A percentile compares a stretch with the other conserved stretches of the same genome.
These are phyloP conservation scores for Hypseocharis bilobata DNA, from an alignment of 441 rosid species.

Conservation along the genomic window DNA sequence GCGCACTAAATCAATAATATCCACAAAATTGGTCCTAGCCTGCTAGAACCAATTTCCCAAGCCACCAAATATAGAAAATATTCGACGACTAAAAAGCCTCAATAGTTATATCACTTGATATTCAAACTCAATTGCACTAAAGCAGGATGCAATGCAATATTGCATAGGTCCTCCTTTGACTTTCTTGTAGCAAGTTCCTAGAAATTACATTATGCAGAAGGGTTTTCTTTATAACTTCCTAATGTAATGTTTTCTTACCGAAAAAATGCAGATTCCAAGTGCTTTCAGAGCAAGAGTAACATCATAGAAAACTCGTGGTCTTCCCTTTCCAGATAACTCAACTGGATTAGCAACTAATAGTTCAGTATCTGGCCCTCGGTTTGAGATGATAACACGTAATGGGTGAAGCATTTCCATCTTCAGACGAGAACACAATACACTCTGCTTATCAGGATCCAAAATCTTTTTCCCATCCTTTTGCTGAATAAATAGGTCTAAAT, in stretches of 20 bases:
- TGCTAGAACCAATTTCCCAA: too few relatives aligned
- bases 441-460: slow-evolving; percentile 55
- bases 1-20: too few relatives aligned
- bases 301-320: slow-evolving; percentile 77
- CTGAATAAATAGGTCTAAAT: slow-evolving; percentile 68
- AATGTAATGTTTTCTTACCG: slow-evolving; percentile 34
- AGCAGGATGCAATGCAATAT: too few relatives aligned
- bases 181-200: neutral
- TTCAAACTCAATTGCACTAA: neutral
- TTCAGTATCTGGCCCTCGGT: slow-evolving; percentile 74
- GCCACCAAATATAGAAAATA: too few relatives aligned
- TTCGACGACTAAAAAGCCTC: too few relatives aligned
- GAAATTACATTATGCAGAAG: slow-evolving; percentile 10
- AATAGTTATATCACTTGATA: too few relatives aligned
- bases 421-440: slow-evolving; percentile 39
- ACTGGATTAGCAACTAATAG: slow-evolving; percentile 80
- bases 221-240: neutral
- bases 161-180: neutral
- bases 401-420: slow-evolving; percentile 83
- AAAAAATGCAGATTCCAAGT: slow-evolving; percentile 69
- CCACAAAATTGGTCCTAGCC: too few relatives aligned
- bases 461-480: slow-evolving; percentile 66
- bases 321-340: slow-evolving; percentile 66
- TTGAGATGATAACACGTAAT: slow-evolving; percentile 52
- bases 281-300: slow-evolving; percentile 59